A percentile compares a stretch with the other conserved stretches of the same genome.
Evolutionary conservation across 345 rosid genomes (phyloP).

Genomic region (Aquilaria sinensis): DNA sequence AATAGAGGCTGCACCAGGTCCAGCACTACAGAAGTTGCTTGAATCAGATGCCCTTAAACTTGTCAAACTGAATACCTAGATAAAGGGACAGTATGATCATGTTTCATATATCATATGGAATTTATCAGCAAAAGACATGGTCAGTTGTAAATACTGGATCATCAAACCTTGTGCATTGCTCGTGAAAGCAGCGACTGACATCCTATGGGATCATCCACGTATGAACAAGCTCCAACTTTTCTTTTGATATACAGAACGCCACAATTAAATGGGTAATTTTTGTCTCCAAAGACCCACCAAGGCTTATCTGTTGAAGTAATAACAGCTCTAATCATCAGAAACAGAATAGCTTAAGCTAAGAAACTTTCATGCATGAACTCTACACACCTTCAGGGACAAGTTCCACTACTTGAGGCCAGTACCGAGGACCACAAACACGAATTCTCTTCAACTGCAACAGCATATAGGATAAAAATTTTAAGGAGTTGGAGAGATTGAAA

Average conservation of each 20-base stretch:
- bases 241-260: constrained; percentile 89
- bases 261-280: constrained; percentile 69
- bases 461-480: constrained; percentile 11
- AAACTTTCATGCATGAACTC: constrained; percentile 14
- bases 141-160: neutral
- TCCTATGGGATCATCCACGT: constrained; percentile 92
- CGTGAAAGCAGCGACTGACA: constrained; percentile 88
- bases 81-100: constrained; percentile 11
- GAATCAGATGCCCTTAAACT: constrained; percentile 32
- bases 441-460: constrained; percentile 70
- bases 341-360: constrained; percentile 9
- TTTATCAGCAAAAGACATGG: constrained; percentile 2
- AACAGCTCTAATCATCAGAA: constrained; percentile 5
- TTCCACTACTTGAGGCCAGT: constrained; percentile 90
- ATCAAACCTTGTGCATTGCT: constrained; percentile 90
- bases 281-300: constrained; percentile 81
- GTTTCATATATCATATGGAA: constrained; percentile 5
- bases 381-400: constrained; percentile 75
- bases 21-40: constrained; percentile 28
- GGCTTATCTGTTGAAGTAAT: constrained; percentile 47
- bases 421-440: constrained; percentile 91
- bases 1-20: constrained; percentile 48
- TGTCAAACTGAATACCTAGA: constrained; percentile 78
- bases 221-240: constrained; percentile 96
- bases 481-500: too few relatives aligned